Base-by-base conservation (phyloP, 108 stramenopile species). In the Aurantiochytrium sp. region DNA sequence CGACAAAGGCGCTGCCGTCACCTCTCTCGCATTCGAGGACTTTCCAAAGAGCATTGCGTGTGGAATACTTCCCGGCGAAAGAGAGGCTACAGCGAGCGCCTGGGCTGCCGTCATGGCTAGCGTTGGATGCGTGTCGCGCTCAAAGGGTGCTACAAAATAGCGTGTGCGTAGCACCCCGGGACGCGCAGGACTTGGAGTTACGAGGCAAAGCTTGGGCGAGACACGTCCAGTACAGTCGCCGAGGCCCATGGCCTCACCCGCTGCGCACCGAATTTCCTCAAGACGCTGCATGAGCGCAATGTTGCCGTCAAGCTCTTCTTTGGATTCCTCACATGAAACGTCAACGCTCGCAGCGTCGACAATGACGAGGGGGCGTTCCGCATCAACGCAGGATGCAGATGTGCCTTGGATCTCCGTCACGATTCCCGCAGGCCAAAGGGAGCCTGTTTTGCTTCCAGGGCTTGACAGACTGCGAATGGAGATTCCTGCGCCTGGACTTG, bases 61-160 rank as follows among this genome's bases (percentile, higher is more conserved):
- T 3, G 51, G 76, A 47, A 83, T 23, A 35, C 49, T 83, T 21
- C 76, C 76, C 49, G 45, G 49, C 49, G 51, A 83, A 12, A 83
- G 51, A 83, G 49, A 12, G 0, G 49, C 45, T 2, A 83, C 51
- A 53, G 76, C 76, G 51, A 83, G 76, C 19, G 76, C 45, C 28
- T 83, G 76, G n/a, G 76, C 76, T 23, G 76, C 76, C 45, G 76
- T 83, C 76, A 83, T 83, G n/a, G 76, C 76, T 6, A 83, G n/a
- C 19, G 76, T 53, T 0, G 76, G 76, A 4, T 83, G 76, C 12
- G 51, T 53, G 16, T 83, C 76, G 28, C 28, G 5, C 49, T 83
- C 51, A 23, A 83, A 83, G 49, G 76, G 76, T 12, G 76, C 76
- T 8, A 83, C 76, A 83, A 83, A 83, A 35, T 83, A 83, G n/a